A percentile compares a stretch with the other conserved stretches of the same genome.
phyloP scores from a whole-genome alignment of 306 rosid species.

The Casuarina equisetifolia region DNA sequence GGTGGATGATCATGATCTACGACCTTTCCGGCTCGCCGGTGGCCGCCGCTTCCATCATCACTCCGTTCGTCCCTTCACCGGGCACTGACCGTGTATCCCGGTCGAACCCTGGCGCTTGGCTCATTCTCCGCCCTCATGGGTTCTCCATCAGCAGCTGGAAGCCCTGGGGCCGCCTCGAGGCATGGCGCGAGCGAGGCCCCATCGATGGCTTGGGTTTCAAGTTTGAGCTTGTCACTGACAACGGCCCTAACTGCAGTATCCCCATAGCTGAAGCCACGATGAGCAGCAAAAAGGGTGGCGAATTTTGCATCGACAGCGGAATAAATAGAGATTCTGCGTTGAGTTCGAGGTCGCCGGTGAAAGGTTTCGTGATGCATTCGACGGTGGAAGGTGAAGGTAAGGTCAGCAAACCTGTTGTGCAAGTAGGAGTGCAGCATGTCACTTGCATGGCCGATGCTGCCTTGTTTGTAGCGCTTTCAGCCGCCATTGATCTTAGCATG shows the following conservation, averaged over 20 bases:
- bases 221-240: slow-evolving; percentile 69
- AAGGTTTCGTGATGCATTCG: slow-evolving; percentile 88
- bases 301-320: slow-evolving; percentile 68
- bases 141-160: slow-evolving; percentile 76
- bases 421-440: slow-evolving; percentile 84
- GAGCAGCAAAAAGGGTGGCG: slow-evolving; percentile 71
- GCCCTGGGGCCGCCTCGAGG: slow-evolving; percentile 94
- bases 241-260: slow-evolving; percentile 49
- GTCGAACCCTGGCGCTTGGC: slow-evolving; percentile 94
- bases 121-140: slow-evolving; percentile 81
- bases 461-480: slow-evolving; percentile 76
- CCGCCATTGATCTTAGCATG: slow-evolving; percentile 97
- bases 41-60: slow-evolving; percentile 87
- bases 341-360: slow-evolving; percentile 45
- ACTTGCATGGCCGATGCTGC: slow-evolving; percentile 97
- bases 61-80: slow-evolving; percentile 90
- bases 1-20: slow-evolving; percentile 88
- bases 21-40: slow-evolving; percentile 92
- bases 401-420: slow-evolving; percentile 74
- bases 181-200: slow-evolving; percentile 87
- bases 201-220: slow-evolving; percentile 81
- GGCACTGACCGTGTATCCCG: slow-evolving; percentile 80
- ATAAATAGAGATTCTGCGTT: slow-evolving; percentile 40
- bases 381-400: slow-evolving; percentile 86
- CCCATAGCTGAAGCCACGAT: slow-evolving; percentile 80